Evolutionary conservation across 768 basidiomycete genomes (phyloP).

Genomic region (Mycena vulgaris): DNA sequence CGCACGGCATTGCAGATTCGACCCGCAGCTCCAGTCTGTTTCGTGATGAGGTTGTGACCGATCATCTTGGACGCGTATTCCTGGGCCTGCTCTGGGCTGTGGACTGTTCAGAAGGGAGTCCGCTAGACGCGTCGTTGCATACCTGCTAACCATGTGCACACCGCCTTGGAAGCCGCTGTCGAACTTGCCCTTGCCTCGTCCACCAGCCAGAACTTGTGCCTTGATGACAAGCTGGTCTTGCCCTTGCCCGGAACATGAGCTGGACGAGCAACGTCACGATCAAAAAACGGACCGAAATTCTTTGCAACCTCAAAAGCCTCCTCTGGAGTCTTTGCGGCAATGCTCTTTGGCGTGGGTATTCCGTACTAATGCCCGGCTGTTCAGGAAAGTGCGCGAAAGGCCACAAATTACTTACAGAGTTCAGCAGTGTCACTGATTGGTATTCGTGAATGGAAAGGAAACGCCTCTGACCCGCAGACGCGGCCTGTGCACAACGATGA

Average conservation of each 20-base stretch:
- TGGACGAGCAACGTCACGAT: constrained; percentile 28
- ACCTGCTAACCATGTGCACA: constrained; percentile 95
- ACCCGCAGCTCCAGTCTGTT: constrained; percentile 95
- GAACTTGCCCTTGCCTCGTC: constrained; percentile 98
- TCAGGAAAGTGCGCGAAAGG: constrained; percentile 11
- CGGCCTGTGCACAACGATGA: constrained; percentile 59
- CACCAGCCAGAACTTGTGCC: constrained; percentile 98
- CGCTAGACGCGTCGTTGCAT: constrained; percentile 33
- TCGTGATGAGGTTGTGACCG: constrained; percentile 95
- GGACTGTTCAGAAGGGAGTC: constrained; percentile 18
- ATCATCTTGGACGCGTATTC: constrained; percentile 95
- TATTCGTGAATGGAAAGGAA: constrained; percentile 98
- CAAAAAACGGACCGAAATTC: constrained; percentile 77
- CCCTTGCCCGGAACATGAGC: constrained; percentile 59
- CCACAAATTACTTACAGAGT: constrained; percentile 73
- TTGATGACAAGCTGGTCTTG: constrained; percentile 92
- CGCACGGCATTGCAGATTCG: constrained; percentile 95
- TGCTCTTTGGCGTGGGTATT: constrained; percentile 93
- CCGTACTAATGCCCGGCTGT: constrained; percentile 76
- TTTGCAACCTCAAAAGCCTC: constrained; percentile 93
- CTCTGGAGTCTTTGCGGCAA: constrained; percentile 87
- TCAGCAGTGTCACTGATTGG: constrained; percentile 95
- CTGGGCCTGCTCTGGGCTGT: constrained; percentile 86
- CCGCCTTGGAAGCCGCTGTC: constrained; percentile 97
- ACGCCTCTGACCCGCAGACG: constrained; percentile 88